Evolutionary conservation across 352 stramenopile genomes (phyloP).

Genomic region (Aphanomyces astaci): DNA sequence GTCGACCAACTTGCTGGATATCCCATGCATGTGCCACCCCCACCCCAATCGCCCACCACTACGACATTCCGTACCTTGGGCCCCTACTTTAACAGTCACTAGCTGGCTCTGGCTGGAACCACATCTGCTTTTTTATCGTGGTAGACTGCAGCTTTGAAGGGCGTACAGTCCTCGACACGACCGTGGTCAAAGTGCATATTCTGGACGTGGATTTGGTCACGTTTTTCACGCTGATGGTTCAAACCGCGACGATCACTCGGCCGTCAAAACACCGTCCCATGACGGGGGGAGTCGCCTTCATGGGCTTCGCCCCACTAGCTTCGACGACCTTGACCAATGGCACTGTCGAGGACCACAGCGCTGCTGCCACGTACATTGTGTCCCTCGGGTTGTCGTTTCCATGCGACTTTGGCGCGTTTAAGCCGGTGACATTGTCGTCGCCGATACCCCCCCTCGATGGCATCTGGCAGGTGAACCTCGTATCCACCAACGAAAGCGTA

Average conservation of each 20-base stretch:
- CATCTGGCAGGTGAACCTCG: not conserved
- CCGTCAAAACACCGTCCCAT: not conserved
- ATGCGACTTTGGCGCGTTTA: not conserved
- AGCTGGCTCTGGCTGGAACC: too few species aligned
- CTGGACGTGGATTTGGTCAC: not conserved
- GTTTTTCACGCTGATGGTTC: not conserved
- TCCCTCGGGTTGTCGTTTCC: not conserved
- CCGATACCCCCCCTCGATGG: not conserved
- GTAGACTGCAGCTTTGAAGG: conserved; percentile 1
- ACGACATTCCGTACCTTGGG: too few species aligned
- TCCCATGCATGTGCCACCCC: too few species aligned
- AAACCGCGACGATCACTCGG: not conserved
- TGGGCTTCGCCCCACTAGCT: not conserved
- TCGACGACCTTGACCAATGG: not conserved
- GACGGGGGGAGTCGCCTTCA: not conserved
- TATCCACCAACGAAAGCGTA: not conserved
- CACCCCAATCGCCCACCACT: too few species aligned
- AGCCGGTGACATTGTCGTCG: not conserved
- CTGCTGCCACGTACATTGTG: not conserved
- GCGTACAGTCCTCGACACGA: not conserved
- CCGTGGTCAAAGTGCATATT: not conserved
- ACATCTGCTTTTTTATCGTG: not conserved
- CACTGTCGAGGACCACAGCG: not conserved
- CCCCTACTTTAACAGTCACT: too few species aligned
- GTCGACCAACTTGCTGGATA: too few species aligned